Conservation (phyloP, 495 filamentous ascomycete genomes). For the Parathielavia appendiculata region DNA sequence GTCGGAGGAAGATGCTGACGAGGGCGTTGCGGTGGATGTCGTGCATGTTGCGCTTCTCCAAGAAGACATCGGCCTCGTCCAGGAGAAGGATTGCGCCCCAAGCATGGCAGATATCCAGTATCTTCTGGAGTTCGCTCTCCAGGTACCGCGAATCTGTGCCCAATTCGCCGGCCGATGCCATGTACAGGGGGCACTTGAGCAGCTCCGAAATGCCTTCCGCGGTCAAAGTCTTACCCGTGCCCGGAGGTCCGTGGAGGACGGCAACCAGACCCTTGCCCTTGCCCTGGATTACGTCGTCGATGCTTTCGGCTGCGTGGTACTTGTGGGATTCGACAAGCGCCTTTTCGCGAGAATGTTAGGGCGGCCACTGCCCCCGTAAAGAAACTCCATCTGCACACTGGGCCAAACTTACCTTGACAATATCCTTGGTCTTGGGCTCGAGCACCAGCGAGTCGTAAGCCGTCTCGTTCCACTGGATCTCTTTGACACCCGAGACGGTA, state of each 20-base stretch:
- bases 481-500: slow-evolving; percentile 69
- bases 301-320: slow-evolving; percentile 73
- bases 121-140: slow-evolving; percentile 74
- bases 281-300: slow-evolving; percentile 54
- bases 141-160: slow-evolving; percentile 74
- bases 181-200: slow-evolving; percentile 76
- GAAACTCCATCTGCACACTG: not conserved
- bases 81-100: slow-evolving; percentile 80
- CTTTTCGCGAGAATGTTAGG: not conserved
- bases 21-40: slow-evolving; percentile 73
- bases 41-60: slow-evolving; percentile 67
- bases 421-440: slow-evolving; percentile 30
- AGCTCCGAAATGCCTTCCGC: slow-evolving; percentile 84
- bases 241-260: slow-evolving; percentile 77
- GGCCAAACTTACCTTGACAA: slow-evolving; percentile 53
- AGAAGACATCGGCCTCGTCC: slow-evolving; percentile 75
- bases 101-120: slow-evolving; percentile 78
- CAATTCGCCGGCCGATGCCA: slow-evolving; percentile 75
- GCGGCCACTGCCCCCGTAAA: not conserved
- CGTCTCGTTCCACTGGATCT: slow-evolving; percentile 31
- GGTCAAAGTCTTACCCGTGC: slow-evolving; percentile 85
- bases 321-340: slow-evolving; percentile 31
- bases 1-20: slow-evolving; percentile 56
- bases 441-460: slow-evolving; percentile 29
- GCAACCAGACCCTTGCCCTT: slow-evolving; percentile 52